phyloP scores from a whole-genome alignment of 108 stramenopile species.

The Cyclotella cryptica region DNA sequence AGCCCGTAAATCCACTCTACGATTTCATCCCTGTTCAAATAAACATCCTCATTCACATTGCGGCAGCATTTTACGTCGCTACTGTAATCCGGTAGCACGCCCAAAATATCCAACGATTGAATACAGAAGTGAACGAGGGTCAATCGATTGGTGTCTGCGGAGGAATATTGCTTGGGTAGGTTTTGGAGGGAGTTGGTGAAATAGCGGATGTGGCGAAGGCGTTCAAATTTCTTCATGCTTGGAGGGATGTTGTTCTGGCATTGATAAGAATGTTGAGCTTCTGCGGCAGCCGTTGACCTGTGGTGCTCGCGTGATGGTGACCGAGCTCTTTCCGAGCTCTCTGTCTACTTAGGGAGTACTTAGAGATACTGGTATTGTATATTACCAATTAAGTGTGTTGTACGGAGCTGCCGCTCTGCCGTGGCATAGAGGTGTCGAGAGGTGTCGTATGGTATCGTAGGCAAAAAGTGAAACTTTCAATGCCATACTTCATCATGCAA shows the following conservation, averaged over 20 bases:
- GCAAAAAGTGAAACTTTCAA: too few species aligned
- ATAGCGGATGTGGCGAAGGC: constrained; percentile 65
- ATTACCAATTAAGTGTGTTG: too few species aligned
- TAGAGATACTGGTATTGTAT: too few species aligned
- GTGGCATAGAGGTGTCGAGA: too few species aligned
- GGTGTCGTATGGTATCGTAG: too few species aligned
- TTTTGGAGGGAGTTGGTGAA: constrained; percentile 60
- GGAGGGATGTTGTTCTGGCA: neutral
- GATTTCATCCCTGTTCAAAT: constrained; percentile 50
- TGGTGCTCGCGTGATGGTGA: too few species aligned
- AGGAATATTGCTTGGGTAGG: constrained; percentile 59
- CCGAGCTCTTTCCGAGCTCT: too few species aligned
- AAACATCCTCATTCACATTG: constrained; percentile 22
- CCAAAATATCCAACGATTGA: constrained; percentile 74
- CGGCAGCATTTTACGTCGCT: constrained; percentile 21
- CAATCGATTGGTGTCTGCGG: constrained; percentile 76
- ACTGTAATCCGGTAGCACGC: constrained; percentile 45
- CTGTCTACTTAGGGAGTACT: too few species aligned
- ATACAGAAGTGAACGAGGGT: constrained; percentile 79
- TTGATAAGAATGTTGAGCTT: too few species aligned
- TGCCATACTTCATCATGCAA: too few species aligned
- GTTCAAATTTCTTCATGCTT: constrained; percentile 59
- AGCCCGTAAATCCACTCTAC: constrained; percentile 73
- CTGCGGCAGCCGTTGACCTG: too few species aligned
- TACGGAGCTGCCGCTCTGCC: too few species aligned